Percentiles rank a stretch among this genome's conserved stretches.
Conservation (phyloP, 1,139 yeast genomes). For the Yarrowia galli region DNA sequence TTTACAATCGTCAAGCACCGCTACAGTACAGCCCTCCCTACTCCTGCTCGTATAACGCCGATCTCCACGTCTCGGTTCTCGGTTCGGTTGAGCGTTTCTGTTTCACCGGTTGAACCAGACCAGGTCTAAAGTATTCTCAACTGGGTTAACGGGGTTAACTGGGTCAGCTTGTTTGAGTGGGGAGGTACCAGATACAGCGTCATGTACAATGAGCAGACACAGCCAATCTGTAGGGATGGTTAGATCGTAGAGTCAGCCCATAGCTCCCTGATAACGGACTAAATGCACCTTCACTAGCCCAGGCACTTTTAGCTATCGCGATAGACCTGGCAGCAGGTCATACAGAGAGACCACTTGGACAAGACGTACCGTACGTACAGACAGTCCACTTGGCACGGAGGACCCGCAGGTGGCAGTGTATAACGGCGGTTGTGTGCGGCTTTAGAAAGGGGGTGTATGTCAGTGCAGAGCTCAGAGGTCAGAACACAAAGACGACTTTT, state of each 20-base stretch:
- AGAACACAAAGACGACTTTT: too few relatives aligned
- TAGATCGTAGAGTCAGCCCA: too few relatives aligned
- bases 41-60: too few relatives aligned
- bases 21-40: too few relatives aligned
- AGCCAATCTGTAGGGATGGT: too few relatives aligned
- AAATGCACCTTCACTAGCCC: neutral
- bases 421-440: conserved; percentile 29
- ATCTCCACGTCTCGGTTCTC: conserved; percentile 14
- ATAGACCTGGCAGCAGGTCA: neutral
- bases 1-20: too few relatives aligned
- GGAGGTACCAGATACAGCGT: too few relatives aligned
- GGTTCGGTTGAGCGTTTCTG: conserved; percentile 17
- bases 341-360: neutral
- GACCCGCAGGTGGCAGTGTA: conserved; percentile 18
- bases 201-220: too few relatives aligned
- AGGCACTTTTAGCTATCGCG: neutral
- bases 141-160: neutral
- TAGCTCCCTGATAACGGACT: too few relatives aligned
- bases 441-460: neutral
- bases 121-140: conserved; percentile 8
- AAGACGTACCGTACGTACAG: too few relatives aligned
- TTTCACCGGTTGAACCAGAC: neutral
- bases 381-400: neutral
- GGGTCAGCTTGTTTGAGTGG: too few relatives aligned
- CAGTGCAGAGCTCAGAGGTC: too few relatives aligned